Conservation (phyloP, 176 grass and related monocot species). For the Oryza glaberrima region DNA sequence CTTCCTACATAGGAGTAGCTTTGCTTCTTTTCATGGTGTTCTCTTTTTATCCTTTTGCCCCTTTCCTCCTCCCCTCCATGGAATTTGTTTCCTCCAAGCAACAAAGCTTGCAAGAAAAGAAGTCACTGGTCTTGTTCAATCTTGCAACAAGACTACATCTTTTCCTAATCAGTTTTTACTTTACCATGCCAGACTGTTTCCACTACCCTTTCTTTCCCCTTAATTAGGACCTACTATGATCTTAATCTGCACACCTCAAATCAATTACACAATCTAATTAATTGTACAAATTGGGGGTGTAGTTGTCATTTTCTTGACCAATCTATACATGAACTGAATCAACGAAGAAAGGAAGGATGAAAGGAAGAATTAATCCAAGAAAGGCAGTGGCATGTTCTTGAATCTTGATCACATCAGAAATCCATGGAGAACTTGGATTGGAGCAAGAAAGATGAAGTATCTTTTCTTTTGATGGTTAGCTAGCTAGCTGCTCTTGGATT, state of each 20-base stretch:
- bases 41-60: slow-evolving; percentile 18
- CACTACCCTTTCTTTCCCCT: neutral
- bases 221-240: neutral
- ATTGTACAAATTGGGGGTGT: slow-evolving; percentile 26
- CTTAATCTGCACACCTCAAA: neutral
- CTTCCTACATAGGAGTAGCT: neutral
- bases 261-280: neutral
- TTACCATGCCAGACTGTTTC: neutral
- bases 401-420: slow-evolving; percentile 11
- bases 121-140: neutral
- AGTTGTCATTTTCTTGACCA: neutral
- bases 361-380: neutral
- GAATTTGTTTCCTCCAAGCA: neutral
- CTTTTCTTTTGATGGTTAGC: neutral
- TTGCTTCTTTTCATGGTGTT: slow-evolving; percentile 31
- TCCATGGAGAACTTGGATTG: neutral
- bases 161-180: neutral
- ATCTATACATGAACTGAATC: neutral
- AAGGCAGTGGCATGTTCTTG: slow-evolving; percentile 19
- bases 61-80: neutral
- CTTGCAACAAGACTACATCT: neutral
- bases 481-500: slow-evolving; percentile 23
- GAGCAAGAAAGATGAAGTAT: neutral
- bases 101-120: neutral
- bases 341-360: neutral